Conservation (phyloP, 1,284 basidiomycete genomes). For the Chiua sp. region DNA sequence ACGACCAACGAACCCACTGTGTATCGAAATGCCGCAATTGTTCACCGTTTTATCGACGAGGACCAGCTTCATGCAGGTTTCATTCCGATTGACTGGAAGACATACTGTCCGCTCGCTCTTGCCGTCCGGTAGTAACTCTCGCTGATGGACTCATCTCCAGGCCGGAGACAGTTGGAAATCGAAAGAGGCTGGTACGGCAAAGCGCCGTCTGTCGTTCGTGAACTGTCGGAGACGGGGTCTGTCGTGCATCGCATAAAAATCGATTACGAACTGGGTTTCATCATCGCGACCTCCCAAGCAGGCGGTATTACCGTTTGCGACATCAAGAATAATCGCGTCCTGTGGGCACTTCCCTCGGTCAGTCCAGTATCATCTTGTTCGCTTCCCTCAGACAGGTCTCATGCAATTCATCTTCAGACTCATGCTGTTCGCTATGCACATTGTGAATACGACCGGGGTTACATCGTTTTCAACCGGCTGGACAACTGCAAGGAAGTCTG, state of each 20-base stretch:
- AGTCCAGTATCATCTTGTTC: slow-evolving; percentile 12
- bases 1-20: slow-evolving; percentile 50
- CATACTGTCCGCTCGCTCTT: slow-evolving; percentile 57
- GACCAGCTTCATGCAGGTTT: slow-evolving; percentile 40
- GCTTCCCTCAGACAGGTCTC: slow-evolving; percentile 2
- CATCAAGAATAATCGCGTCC: slow-evolving; percentile 47
- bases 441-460: slow-evolving; percentile 76
- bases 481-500: slow-evolving; percentile 70
- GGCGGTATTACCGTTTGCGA: slow-evolving; percentile 65
- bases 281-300: slow-evolving; percentile 57
- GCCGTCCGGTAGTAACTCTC: slow-evolving; percentile 3
- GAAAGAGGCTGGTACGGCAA: slow-evolving; percentile 62
- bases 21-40: slow-evolving; percentile 56
- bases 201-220: slow-evolving; percentile 43
- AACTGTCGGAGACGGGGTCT: slow-evolving; percentile 40
- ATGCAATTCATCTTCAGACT: slow-evolving; percentile 39
- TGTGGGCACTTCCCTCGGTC: slow-evolving; percentile 64
- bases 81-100: slow-evolving; percentile 50
- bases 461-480: slow-evolving; percentile 67
- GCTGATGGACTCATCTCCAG: slow-evolving; percentile 38
- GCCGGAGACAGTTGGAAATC: slow-evolving; percentile 49
- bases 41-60: slow-evolving; percentile 50
- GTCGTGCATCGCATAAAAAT: slow-evolving; percentile 75
- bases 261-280: slow-evolving; percentile 60
- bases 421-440: slow-evolving; percentile 67